A percentile compares a stretch with the other conserved stretches of the same genome.
phyloP scores from a whole-genome alignment of 306 rosid species.

The Cicer cuneatum region DNA sequence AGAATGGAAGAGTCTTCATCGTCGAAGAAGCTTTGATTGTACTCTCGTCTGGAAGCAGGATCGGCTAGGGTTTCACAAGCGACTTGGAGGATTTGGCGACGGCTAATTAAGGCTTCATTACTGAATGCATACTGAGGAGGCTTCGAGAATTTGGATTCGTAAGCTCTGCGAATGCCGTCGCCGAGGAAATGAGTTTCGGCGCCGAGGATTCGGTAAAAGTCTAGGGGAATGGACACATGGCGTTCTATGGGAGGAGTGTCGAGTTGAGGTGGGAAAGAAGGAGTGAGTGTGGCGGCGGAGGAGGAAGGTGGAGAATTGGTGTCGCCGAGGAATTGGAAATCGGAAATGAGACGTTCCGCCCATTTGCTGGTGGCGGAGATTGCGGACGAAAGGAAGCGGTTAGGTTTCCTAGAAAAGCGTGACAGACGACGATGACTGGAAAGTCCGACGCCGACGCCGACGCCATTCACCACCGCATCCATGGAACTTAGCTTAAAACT shows the following conservation, averaged over 20 bases:
- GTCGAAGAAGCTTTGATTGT: slow-evolving; percentile 72
- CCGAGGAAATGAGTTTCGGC: slow-evolving; percentile 88
- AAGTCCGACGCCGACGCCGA: slow-evolving; percentile 59
- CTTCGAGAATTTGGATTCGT: slow-evolving; percentile 85
- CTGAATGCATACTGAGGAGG: slow-evolving; percentile 89
- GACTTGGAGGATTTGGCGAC: slow-evolving; percentile 87
- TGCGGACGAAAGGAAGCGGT: slow-evolving; percentile 41
- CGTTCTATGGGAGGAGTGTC: slow-evolving; percentile 61
- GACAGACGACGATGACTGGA: slow-evolving; percentile 48
- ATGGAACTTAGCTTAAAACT: slow-evolving; percentile 38
- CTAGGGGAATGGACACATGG: slow-evolving; percentile 71
- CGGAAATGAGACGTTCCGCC: slow-evolving; percentile 94
- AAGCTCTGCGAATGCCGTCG: slow-evolving; percentile 85
- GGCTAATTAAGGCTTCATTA: slow-evolving; percentile 78
- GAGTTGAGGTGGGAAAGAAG: slow-evolving; percentile 44
- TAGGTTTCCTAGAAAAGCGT: slow-evolving; percentile 39
- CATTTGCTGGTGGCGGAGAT: slow-evolving; percentile 86
- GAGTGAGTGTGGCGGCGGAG: slow-evolving; percentile 60
- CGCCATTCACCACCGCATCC: slow-evolving; percentile 60
- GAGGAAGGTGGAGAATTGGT: slow-evolving; percentile 53
- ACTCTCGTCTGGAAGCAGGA: slow-evolving; percentile 72
- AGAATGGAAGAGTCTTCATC: slow-evolving; percentile 69
- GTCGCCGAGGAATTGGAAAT: slow-evolving; percentile 87
- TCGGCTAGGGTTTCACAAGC: slow-evolving; percentile 93
- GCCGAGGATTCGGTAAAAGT: slow-evolving; percentile 78